phyloP scores from a whole-genome alignment of 805 yeast species.

The Ogataea trehaloabstinens region DNA sequence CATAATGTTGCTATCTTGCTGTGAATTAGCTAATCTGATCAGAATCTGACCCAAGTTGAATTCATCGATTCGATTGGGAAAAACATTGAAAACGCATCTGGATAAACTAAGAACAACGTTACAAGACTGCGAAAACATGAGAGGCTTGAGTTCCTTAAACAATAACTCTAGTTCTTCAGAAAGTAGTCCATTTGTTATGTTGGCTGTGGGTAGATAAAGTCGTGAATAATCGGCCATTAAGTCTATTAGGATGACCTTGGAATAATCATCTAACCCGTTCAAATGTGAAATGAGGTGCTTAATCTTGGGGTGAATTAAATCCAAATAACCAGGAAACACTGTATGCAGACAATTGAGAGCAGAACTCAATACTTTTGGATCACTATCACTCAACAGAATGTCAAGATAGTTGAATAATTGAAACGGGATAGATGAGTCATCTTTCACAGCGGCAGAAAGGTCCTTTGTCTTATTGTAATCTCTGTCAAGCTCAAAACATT shows the following conservation, averaged over 20 bases:
- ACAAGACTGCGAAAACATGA: conserved; percentile 53
- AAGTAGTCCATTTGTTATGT: conserved; percentile 22
- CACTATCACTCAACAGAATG: conserved; percentile 61
- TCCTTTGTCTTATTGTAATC: conserved; percentile 19
- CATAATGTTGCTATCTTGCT: conserved; percentile 7
- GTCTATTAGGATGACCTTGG: conserved; percentile 59
- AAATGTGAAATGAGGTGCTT: conserved; percentile 42
- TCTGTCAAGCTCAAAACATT: conserved; percentile 41
- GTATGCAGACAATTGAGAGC: conserved; percentile 58
- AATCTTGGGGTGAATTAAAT: conserved; percentile 68
- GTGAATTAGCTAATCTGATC: conserved; percentile 26
- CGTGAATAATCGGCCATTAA: conserved; percentile 67
- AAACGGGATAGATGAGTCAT: conserved; percentile 38
- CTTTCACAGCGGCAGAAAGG: conserved; percentile 14
- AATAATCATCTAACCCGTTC: conserved; percentile 66
- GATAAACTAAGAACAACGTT: conserved; percentile 62
- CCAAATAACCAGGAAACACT: conserved; percentile 56
- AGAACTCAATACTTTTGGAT: conserved; percentile 64
- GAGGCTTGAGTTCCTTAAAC: conserved; percentile 41
- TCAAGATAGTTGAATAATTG: conserved; percentile 52
- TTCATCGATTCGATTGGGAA: conserved; percentile 53
- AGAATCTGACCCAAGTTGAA: conserved; percentile 51
- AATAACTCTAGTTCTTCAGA: conserved; percentile 61
- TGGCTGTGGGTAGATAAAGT: conserved; percentile 55
- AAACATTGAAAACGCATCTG: conserved; percentile 54